Conservation (phyloP, 139 green algal genomes). For the Edaphochlamys debaryana region DNA sequence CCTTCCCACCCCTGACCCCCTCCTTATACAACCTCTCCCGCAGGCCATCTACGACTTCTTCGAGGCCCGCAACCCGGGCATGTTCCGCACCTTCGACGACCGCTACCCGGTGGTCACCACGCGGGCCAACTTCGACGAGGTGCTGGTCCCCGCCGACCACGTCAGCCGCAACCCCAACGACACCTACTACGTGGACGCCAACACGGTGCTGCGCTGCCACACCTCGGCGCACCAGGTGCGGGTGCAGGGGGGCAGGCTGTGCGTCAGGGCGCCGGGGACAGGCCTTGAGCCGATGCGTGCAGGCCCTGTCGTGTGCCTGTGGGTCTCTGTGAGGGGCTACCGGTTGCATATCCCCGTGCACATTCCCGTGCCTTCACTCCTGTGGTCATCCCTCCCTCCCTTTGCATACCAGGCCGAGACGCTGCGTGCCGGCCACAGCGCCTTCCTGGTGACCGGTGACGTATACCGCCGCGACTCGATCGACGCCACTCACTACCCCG, state of each 20-base stretch:
- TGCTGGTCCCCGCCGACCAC: slow-evolving; percentile 94
- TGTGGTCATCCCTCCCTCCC: too few relatives aligned
- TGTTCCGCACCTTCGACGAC: slow-evolving; percentile 92
- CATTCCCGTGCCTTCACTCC: too few relatives aligned
- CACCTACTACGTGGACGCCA: slow-evolving; percentile 95
- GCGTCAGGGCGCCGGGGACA: too few relatives aligned
- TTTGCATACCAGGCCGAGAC: slow-evolving; percentile 92
- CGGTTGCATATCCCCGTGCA: too few relatives aligned
- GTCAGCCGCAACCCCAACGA: slow-evolving; percentile 92
- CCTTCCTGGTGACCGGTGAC: slow-evolving; percentile 96
- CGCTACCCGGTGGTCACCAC: slow-evolving; percentile 90
- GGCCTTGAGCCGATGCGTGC: too few relatives aligned
- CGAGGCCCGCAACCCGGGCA: slow-evolving; percentile 61
- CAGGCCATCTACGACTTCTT: slow-evolving; percentile 96
- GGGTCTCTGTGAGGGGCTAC: too few relatives aligned
- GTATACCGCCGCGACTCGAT: slow-evolving; percentile 97
- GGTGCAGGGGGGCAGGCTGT: too few relatives aligned
- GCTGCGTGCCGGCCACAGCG: slow-evolving; percentile 77
- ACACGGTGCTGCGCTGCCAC: slow-evolving; percentile 74
- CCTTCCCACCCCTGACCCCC: too few relatives aligned
- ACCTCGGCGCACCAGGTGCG: slow-evolving; percentile 71
- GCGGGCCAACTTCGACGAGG: slow-evolving; percentile 62
- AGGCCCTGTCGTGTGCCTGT: too few relatives aligned
- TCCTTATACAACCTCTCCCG: too few relatives aligned
- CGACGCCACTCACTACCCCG: slow-evolving; percentile 98